Base-by-base conservation (phyloP, 441 rosid species). In the Geranium incanum region DNA sequence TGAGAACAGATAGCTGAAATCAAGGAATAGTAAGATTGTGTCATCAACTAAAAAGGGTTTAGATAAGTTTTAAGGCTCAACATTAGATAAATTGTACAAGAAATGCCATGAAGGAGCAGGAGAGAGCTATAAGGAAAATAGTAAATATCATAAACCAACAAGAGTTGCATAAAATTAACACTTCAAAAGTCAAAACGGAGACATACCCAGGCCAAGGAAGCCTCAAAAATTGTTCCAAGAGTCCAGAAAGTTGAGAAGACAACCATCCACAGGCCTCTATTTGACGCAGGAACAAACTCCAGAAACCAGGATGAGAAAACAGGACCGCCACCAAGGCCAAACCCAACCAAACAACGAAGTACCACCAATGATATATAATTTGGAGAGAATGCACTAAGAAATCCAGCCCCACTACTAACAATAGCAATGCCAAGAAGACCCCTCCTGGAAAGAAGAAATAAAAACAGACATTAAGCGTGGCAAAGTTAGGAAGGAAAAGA, bases 241-340 rank as follows among this genome's bases (percentile, higher is more conserved):
- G 97, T 89, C 97, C 97, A 94, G 75, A 94, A 88, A 60, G 81
- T 85, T 67, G 88, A 85, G 81, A 90, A 92, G 78, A 87, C 66
- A 72, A 92, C 95, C 99, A 92, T 89, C 99, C 97, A 94, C 68
- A 81, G 73, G 70, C 97, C 99, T 82, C 97, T 79, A 76, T 77
- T 89, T 41, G 99, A 90, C 23, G 99, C 89, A 71, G 97, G 99
- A 69, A 94, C 83, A 81, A 94, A 92, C 84, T 94, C 99, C 72
- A 94, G 81, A 83, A 85, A 92, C 99, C 97, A 94, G 11, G 99
- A 82, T n/a, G 80, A 82, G 45, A 94, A 92, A 59, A 94, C 99
- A 67, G 92, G 99, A 45, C 92, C 99, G 33, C 99, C 97, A 78
- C 97, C 99, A 72, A 94, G 70, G 50, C 99, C 99, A 71, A 94